phyloP scores from a whole-genome alignment of 176 grass and related monocot genomes.

The barley (Hordeum vulgare) region DNA sequence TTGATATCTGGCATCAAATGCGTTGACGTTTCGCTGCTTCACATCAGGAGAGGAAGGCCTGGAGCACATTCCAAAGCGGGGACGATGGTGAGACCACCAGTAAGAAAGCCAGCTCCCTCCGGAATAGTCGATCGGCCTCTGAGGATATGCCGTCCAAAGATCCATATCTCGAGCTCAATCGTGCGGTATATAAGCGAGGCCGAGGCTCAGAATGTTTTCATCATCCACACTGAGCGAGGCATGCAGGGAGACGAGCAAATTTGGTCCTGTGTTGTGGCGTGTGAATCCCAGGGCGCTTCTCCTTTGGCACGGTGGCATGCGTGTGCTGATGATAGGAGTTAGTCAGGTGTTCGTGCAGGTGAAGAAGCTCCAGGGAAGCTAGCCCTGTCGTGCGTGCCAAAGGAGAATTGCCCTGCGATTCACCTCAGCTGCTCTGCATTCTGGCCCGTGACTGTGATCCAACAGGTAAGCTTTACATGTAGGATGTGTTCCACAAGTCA shows the following conservation, averaged over 20 bases:
- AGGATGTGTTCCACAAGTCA: too few relatives aligned
- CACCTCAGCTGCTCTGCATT: slow-evolving; percentile 17
- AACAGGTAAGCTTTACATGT: too few relatives aligned
- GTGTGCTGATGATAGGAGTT: neutral
- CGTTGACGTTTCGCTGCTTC: neutral
- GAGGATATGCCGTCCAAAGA: slow-evolving; percentile 31
- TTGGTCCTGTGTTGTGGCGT: neutral
- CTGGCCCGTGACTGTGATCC: too few relatives aligned
- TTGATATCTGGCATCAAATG: neutral
- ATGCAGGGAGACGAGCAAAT: neutral
- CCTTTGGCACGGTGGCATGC: slow-evolving; percentile 39
- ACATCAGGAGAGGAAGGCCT: too few relatives aligned
- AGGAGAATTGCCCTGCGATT: slow-evolving; percentile 66
- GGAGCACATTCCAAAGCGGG: slow-evolving; percentile 41
- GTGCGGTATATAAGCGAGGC: slow-evolving; percentile 10
- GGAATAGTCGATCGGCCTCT: neutral
- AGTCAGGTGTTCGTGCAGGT: neutral
- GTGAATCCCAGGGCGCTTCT: slow-evolving; percentile 44
- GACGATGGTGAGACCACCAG: neutral
- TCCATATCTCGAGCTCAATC: neutral
- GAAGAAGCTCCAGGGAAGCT: neutral
- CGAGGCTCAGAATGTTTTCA: neutral
- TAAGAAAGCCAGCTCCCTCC: too few relatives aligned
- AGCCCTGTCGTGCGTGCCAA: slow-evolving; percentile 27
- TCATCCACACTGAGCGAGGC: neutral